Conservation (phyloP, 2,329 filamentous ascomycete genomes). For the Hymenoscyphus infarciens region DNA sequence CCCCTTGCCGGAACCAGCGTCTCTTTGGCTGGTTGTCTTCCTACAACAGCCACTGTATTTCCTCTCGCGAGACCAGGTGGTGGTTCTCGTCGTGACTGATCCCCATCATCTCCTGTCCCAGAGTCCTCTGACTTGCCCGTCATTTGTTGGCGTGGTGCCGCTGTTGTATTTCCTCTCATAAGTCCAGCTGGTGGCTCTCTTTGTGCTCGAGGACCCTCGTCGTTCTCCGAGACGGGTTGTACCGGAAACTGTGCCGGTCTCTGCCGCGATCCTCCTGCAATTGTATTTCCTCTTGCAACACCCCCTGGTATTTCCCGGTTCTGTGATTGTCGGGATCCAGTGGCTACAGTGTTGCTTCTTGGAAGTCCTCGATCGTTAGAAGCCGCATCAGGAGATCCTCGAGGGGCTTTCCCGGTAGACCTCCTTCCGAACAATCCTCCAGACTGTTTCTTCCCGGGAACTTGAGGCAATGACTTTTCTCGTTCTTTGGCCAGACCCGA, state of each 20-base stretch:
- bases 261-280: not conserved
- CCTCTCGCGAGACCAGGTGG: not conserved
- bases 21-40: not conserved
- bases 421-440: not conserved
- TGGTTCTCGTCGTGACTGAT: not conserved
- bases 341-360: not conserved
- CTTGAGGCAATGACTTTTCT: not conserved
- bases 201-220: not conserved
- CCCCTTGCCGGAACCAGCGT: not conserved
- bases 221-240: not conserved
- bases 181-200: not conserved
- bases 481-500: conserved; percentile 12
- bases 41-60: not conserved
- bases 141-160: not conserved
- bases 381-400: not conserved
- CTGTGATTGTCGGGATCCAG: not conserved
- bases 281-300: not conserved
- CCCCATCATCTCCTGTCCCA: not conserved
- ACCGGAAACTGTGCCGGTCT: not conserved
- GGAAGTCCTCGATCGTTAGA: not conserved
- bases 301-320: not conserved
- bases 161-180: not conserved
- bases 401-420: not conserved
- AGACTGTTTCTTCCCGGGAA: not conserved
- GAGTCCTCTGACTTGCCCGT: not conserved